Base-by-base conservation (phyloP, 345 rosid genomes). In the Populus simonii region DNA sequence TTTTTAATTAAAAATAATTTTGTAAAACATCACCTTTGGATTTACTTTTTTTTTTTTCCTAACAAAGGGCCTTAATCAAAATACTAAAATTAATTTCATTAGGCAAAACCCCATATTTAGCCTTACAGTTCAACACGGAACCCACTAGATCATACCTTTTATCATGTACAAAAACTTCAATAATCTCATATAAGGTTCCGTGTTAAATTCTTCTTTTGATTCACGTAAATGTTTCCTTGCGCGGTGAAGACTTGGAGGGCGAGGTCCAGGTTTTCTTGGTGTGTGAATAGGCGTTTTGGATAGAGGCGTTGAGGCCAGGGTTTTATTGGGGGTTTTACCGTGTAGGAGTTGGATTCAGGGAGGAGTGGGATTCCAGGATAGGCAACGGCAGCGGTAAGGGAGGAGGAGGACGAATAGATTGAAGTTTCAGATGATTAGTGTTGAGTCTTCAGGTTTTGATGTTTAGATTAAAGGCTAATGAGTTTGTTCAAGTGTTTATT, bases 241-340 rank as follows among this genome's bases (percentile, higher is more conserved):
- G 85, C 89, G 85, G 27, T 77, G 91, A 93, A 94, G 73, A 92
- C 90, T 82, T 92, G 97, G 86, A 93, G 90, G 62, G 97, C 93
- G 5, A 94, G 97, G 80, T 90, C 95, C 68, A 89, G 92, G 80
- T 89, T 90, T 69, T 91, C 93, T 68, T 93, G 97, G 81, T 89
- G 89, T 78, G 85, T 87, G 76, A 79, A 85, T 6, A 94, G 86
- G 68, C 94, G 96, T 79, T 88, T 94, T 3, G 96, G 94, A 84
- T 77, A 85, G 74, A 94, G 96, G 79, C 86, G 86, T 74, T 87
- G 84, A 7, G 98, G 97, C 98, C 98, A 94, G 8, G 90, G 93
- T 81, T 86, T 89, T 83, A 94, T 87, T 74, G 97, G 98, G 0
- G 97, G 98, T 1, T 88, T 87, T 41, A 89, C 91, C 2, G 83